Evolutionary conservation across 148 eudicot species (phyloP).

Genomic region (Arbutus unedo): DNA sequence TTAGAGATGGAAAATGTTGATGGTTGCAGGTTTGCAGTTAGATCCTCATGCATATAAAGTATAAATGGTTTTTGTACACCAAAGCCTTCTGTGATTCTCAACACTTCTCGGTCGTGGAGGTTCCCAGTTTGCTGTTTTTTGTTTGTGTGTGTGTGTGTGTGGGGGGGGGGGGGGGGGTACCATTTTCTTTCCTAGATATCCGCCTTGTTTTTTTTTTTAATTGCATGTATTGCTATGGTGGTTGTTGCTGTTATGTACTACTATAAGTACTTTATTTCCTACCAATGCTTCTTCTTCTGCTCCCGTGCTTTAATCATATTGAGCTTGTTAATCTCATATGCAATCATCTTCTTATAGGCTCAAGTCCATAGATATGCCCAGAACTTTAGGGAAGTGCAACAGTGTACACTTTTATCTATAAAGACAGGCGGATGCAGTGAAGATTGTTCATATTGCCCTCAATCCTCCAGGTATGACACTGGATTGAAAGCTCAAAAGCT

Average conservation of each 20-base stretch:
- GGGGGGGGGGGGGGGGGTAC: neutral
- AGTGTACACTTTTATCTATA: slow-evolving; percentile 94
- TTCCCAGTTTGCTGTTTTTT: neutral
- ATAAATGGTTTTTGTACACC: neutral
- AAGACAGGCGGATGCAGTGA: slow-evolving; percentile 99
- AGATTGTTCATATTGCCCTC: slow-evolving; percentile 97
- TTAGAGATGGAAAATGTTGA: neutral
- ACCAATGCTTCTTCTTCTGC: neutral
- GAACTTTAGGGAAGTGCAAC: slow-evolving; percentile 98
- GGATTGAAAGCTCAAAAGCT: slow-evolving; percentile 79
- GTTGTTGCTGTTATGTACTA: neutral
- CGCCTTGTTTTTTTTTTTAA: neutral
- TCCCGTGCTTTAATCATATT: neutral
- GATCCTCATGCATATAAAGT: neutral
- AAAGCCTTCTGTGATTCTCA: neutral
- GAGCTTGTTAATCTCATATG: neutral
- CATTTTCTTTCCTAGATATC: neutral
- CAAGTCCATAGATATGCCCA: slow-evolving; percentile 99
- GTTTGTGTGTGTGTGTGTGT: no score
- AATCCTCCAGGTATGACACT: slow-evolving; percentile 85
- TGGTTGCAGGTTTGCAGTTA: neutral
- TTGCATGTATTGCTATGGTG: neutral
- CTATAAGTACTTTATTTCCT: neutral
- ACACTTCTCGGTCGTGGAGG: neutral
- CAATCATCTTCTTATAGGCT: slow-evolving; percentile 47